Conservation (phyloP, 345 rosid genomes). For the Erucastrum elatum region DNA sequence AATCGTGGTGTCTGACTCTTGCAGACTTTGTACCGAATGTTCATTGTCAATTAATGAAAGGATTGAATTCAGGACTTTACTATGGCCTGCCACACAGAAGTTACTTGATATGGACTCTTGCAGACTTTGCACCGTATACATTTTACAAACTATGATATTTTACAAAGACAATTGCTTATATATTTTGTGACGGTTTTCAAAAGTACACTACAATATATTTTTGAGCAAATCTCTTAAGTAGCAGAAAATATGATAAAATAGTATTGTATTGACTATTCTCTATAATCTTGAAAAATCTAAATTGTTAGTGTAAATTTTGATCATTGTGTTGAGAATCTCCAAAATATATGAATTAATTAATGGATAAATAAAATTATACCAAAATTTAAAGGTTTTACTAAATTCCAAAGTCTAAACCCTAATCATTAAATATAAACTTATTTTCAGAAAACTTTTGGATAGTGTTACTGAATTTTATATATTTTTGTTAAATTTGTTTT, state of each 20-base stretch:
- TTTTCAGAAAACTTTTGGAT: neutral
- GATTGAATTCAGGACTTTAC: slow-evolving; percentile 86
- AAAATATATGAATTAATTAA: too few relatives aligned
- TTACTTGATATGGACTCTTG: slow-evolving; percentile 50
- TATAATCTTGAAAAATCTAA: neutral
- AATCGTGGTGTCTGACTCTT: slow-evolving; percentile 40
- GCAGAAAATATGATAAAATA: too few relatives aligned
- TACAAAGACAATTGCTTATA: too few relatives aligned
- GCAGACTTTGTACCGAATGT: slow-evolving; percentile 91
- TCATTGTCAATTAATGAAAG: slow-evolving; percentile 68
- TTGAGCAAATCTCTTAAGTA: neutral
- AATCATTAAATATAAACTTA: too few relatives aligned
- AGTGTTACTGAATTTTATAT: neutral
- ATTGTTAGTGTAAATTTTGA: neutral
- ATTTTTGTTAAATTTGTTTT: too few relatives aligned
- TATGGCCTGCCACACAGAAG: slow-evolving; percentile 97
- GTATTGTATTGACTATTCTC: neutral
- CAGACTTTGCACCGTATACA: neutral
- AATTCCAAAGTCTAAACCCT: neutral
- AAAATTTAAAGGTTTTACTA: neutral
- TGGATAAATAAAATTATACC: neutral
- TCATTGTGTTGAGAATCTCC: neutral
- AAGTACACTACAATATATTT: too few relatives aligned
- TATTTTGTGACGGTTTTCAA: too few relatives aligned
- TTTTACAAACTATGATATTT: too few relatives aligned